Evolutionary conservation across 225 moss, liverwort and hornwort genomes (phyloP), one percentile per base, ranked within the genome.

Genomic region (Rhytidiadelphus loreus): DNA sequence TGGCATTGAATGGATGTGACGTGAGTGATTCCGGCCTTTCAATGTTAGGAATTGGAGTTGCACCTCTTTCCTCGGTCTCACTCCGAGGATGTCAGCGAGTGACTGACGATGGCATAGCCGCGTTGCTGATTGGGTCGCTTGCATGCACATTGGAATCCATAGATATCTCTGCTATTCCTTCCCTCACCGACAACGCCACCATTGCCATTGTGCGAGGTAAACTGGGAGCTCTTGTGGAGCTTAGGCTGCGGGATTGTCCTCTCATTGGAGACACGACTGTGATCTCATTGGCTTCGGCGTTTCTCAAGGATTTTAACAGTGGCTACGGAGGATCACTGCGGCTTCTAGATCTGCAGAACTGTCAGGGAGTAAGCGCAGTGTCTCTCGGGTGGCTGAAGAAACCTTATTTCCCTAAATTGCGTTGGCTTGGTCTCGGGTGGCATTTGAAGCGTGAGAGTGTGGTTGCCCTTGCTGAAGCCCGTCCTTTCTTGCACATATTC

Each of bases 11-110:
- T 60, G 94, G 96, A 53, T 93, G 96, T 74, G 97, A 96, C 73
- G 88, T 96, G 44, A 94, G 95, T 90, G 97, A 98, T 77, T 81
- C 90, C 8, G 98, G 98, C 79, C 83, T 98, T 69, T 91, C 91
- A 68, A 89, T 91, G 83, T 81, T 98, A 69, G 96, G 97, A 60
- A 88, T 83, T 84, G 95, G 96, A 80, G 50, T 86, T 80, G 89
- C 96, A 32, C 96, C 96, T 48, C 83, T 98, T 70, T 88, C 89
- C 11, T 93, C 86, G 50, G 86, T 97, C 33, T 97, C 97, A 78
- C 88, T 98, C 82, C 91, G 97, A 78, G 96, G 95, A 59, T 98
- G 98, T 86, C 94, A 90, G 83, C 92, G 96, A 86, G 91, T 98
- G 70, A 95, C 94, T 57, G 95, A 95, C 79, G 91, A 90, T 59